Percentiles rank a stretch among this genome's conserved stretches.
Conservation (phyloP, 2,329 filamentous ascomycete species). For the Geoglossum cookeanum region DNA sequence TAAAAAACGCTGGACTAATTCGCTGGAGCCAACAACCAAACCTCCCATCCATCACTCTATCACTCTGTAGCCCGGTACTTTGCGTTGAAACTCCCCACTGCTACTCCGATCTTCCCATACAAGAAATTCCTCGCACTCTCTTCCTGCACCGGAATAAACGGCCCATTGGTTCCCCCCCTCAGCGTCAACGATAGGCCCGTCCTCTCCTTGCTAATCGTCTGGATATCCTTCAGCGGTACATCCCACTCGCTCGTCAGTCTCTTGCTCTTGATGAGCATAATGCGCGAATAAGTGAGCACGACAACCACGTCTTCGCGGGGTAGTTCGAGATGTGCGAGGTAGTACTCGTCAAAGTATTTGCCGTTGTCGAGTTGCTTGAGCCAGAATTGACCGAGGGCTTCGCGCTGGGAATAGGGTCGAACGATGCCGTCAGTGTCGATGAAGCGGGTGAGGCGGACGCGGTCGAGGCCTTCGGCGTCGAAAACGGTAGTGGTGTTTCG, state of each 20-base stretch:
- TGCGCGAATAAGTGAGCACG: slow-evolving; percentile 72
- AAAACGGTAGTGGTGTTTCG: slow-evolving; percentile 98
- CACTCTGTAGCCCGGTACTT: slow-evolving; percentile 14
- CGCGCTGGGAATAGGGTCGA: slow-evolving; percentile 80
- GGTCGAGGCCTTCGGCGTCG: slow-evolving; percentile 82
- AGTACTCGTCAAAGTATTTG: slow-evolving; percentile 93
- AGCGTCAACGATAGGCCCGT: slow-evolving; percentile 81
- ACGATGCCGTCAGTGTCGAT: slow-evolving; percentile 87
- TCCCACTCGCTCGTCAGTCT: slow-evolving; percentile 87
- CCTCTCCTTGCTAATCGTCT: slow-evolving; percentile 91
- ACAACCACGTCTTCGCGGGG: slow-evolving; percentile 74
- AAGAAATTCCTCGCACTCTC: slow-evolving; percentile 53
- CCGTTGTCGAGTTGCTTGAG: slow-evolving; percentile 96
- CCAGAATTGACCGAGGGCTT: slow-evolving; percentile 95
- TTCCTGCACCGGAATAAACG: slow-evolving; percentile 85
- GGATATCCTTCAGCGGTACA: slow-evolving; percentile 82
- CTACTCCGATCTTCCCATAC: slow-evolving; percentile 45
- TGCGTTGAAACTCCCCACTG: slow-evolving; percentile 48
- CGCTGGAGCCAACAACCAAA: no score
- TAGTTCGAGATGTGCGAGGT: slow-evolving; percentile 89
- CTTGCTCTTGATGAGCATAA: slow-evolving; percentile 77
- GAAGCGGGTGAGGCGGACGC: slow-evolving; percentile 82
- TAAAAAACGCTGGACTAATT: no score
- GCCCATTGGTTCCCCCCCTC: slow-evolving; percentile 79
- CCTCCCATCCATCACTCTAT: background rate